A percentile compares a stretch with the other conserved stretches of the same genome.
Conservation (phyloP, 192 early-diverging fungal species). For the Phlyctochytrium bullatum region DNA sequence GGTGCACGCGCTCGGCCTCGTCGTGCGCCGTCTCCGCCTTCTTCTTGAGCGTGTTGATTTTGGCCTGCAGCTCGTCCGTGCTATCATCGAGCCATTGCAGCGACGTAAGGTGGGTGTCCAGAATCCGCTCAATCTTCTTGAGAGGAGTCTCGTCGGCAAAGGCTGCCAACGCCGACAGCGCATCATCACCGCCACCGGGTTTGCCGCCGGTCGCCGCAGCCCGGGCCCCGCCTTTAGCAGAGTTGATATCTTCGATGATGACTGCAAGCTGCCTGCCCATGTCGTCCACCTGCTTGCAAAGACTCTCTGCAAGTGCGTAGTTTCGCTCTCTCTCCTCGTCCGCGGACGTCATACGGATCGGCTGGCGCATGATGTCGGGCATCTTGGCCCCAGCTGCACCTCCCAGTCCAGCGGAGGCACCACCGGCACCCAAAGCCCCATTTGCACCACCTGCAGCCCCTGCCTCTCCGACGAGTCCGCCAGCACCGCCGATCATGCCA, state of each 20-base stretch:
- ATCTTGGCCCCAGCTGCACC: conserved; percentile 3
- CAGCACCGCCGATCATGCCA: neutral
- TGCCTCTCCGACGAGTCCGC: neutral
- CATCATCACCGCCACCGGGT: conserved; percentile 2
- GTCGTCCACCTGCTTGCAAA: conserved; percentile 86
- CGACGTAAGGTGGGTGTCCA: conserved; percentile 87
- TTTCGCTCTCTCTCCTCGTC: conserved; percentile 85
- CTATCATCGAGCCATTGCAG: conserved; percentile 88
- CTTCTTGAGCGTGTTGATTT: conserved; percentile 52
- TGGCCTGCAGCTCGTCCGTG: conserved; percentile 54
- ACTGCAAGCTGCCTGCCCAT: conserved; percentile 72
- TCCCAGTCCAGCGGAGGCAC: neutral
- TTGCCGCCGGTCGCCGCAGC: conserved; percentile 15
- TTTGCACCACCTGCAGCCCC: conserved; percentile 17
- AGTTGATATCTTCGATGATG: conserved; percentile 88
- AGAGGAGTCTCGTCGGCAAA: conserved; percentile 46
- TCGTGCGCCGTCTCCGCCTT: conserved; percentile 28
- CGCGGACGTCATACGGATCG: conserved; percentile 50
- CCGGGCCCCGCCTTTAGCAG: conserved; percentile 29
- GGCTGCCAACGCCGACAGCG: neutral
- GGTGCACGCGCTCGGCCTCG: conserved; percentile 37
- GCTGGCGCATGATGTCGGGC: neutral
- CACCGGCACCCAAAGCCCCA: conserved; percentile 34
- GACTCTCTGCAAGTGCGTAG: conserved; percentile 79
- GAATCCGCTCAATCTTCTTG: conserved; percentile 80